phyloP scores from a whole-genome alignment of 2,329 filamentous ascomycete species.

The Fusarium buxicola region DNA sequence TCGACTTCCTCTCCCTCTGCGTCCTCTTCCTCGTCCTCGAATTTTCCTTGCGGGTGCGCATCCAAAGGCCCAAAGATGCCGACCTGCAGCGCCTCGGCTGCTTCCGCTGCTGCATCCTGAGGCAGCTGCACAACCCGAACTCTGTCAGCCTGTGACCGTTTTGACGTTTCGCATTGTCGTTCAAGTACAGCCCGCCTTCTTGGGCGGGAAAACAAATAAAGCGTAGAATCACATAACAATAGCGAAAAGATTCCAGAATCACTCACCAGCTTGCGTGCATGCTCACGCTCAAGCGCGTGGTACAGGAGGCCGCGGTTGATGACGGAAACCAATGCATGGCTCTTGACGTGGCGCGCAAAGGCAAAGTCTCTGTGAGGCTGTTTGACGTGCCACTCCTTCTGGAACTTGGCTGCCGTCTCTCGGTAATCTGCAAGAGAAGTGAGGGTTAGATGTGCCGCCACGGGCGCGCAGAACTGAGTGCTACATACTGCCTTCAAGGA shows the following conservation, averaged over 20 bases:
- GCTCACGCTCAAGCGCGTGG: conserved; percentile 68
- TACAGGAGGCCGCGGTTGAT: conserved; percentile 74
- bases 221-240: conserved; percentile 21
- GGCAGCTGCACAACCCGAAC: conserved; percentile 57
- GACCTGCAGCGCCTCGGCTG: conserved; percentile 59
- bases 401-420: conserved; percentile 74
- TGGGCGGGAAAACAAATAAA: conserved; percentile 21
- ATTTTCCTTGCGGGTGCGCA: conserved; percentile 57
- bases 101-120: conserved; percentile 60
- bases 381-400: conserved; percentile 74
- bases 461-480: conserved; percentile 38
- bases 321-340: conserved; percentile 71
- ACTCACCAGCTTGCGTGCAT: conserved; percentile 62
- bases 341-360: conserved; percentile 74
- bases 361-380: conserved; percentile 71
- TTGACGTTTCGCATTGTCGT: conserved; percentile 35
- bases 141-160: conserved; percentile 42
- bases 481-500: conserved; percentile 72
- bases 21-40: conserved; percentile 55
- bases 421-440: conserved; percentile 66
- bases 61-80: conserved; percentile 70
- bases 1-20: conserved; percentile 52
- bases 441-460: conserved; percentile 43
- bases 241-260: conserved; percentile 8
- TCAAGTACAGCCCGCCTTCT: conserved; percentile 25